Conservation (phyloP, 768 basidiomycete genomes). For the Podaxis sp. region DNA sequence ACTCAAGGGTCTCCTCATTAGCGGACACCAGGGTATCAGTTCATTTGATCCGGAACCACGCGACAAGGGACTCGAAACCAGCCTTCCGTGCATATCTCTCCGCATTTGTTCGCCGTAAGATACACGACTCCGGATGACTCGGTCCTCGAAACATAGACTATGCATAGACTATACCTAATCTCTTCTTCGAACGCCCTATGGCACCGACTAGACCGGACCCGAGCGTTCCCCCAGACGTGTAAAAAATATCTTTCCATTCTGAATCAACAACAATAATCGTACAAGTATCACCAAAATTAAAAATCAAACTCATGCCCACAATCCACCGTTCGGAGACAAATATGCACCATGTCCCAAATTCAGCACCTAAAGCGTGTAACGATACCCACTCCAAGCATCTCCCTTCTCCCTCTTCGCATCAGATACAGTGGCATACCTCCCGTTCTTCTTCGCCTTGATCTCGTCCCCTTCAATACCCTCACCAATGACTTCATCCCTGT, state of each 20-base stretch:
- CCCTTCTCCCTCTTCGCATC: conserved; percentile 73
- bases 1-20: not conserved
- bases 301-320: not conserved
- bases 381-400: conserved; percentile 75
- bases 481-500: conserved; percentile 69
- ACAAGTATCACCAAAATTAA: not conserved
- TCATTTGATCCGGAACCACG: not conserved
- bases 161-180: not conserved
- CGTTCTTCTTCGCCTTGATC: conserved; percentile 47
- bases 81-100: not conserved
- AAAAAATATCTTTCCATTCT: not conserved
- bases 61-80: not conserved
- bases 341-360: not conserved
- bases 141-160: not conserved
- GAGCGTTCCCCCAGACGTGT: not conserved
- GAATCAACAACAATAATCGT: not conserved
- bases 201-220: not conserved
- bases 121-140: not conserved
- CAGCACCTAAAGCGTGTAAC: conserved; percentile 53
- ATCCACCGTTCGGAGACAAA: not conserved
- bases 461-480: conserved; percentile 35
- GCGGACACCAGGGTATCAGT: not conserved
- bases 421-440: conserved; percentile 53
- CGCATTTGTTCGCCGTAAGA: not conserved
- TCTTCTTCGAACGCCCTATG: not conserved